Base-by-base conservation (phyloP, 257 asterid genomes). In the Linaria vulgaris region DNA sequence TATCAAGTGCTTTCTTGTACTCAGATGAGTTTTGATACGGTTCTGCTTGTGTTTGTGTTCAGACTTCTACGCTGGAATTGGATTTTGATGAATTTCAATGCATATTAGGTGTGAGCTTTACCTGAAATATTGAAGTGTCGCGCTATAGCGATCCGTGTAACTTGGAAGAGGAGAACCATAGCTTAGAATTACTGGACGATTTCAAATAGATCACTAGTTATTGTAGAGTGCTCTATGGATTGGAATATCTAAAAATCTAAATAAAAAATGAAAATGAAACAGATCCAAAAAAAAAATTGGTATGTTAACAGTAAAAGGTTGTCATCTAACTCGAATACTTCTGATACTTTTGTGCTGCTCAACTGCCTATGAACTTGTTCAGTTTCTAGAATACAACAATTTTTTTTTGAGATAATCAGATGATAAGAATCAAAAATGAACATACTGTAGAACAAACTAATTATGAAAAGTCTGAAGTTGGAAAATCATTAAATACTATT, bases 361-460 rank as follows among this genome's bases (percentile, higher is more conserved):
- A 25, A 57, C 41, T n/a, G 39, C 16, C 47, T 43, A 57, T 66
- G 23, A 48, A 12, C 47, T 34, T 15, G 14, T 34, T 50, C 44
- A 12, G 64, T 19, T 5, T 31, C 31, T 63, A 12, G 14, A 16
- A 24, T 55, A n/a, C 23, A 27, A 38, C 41, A 44, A 20, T 54
- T 66, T 58, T 54, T 44, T 41, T 54, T 44, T 41, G 9, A 21
- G 23, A 44, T 55, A 43, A 55, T 27, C 34, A 27, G 68, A 50
- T 4, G 30, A 34, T 16, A 4, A 21, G 20, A 22, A n/a, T n/a
- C n/a, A n/a, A n/a, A 15, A 31, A 15, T 56, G 24, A 14, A 56
- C 31, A 31, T 24, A 43, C 41, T 37, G 11, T 20, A 21, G 19
- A 16, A 30, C 22, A 54, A 43, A 17, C 17, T 41, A 59, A 52